Base-by-base conservation (phyloP, 1,139 yeast species). In the Candida glucosophila region DNA sequence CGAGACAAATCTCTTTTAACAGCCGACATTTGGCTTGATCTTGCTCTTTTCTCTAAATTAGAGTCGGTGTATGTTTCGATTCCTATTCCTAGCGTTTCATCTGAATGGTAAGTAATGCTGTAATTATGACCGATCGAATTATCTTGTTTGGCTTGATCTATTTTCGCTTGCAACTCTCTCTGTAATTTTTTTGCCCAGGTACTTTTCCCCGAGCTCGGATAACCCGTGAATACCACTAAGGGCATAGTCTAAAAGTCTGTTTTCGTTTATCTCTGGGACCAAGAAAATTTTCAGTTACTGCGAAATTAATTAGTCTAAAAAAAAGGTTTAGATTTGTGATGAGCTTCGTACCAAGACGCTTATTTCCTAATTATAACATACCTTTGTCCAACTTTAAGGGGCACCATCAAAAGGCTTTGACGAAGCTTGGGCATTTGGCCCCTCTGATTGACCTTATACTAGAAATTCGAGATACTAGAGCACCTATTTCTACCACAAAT, bases 21-120 rank as follows among this genome's bases (percentile, higher is more conserved):
- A 0, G 94, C 94, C 0, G 94, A 73, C 57, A 86, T 77, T 41
- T 88, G 95, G 16, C 72, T 67, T 0, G 94, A 94, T 31, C 98
- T 63, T 1, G 86, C 76, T 14, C 78, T 67, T 44, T 88, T 85
- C 47, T 90, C 99, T 5, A 73, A 64, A 23, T 60, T 58, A 3
- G 92, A 77, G 23, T 77, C 85, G 15, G 62, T 44, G 47, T 90
- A 90, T 25, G 72, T 68, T 14, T 65, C 67, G 43, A 80, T 88
- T 1, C 67, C 34, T 15, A 90, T 79, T 2, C 90, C 92, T 20
- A 90, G 54, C 2, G 72, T 55, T 37, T 82, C 92, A 47, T 90
- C 98, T 17, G 73, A 69, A 44, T 86, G 86, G 31, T 81, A 60
- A 6, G 73, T 67, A 6, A 88, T 77, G 19, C 70, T 65, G 43